A percentile compares a stretch with the other conserved stretches of the same genome.
These are phyloP conservation scores for Yarrowia sp. DNA, from an alignment of 805 yeast genomes.

Conservation along the genomic window DNA sequence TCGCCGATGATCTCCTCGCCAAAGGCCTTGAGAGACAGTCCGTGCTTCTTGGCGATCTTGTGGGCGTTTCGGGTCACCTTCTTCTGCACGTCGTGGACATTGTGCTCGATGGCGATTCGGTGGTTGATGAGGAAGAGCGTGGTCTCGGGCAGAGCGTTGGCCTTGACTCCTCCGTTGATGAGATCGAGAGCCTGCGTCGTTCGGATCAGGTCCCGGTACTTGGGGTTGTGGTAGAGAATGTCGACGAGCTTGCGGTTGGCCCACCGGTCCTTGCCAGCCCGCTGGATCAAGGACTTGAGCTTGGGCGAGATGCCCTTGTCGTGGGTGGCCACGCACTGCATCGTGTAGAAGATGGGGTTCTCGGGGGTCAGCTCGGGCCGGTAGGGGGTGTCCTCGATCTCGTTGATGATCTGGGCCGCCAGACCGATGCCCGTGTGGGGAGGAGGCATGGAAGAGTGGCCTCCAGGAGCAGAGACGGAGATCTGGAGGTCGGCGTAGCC, in stretches of 20 bases:
- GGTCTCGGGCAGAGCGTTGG: slow-evolving; percentile 73
- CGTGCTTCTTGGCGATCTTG: slow-evolving; percentile 48
- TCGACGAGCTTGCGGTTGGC: slow-evolving; percentile 27
- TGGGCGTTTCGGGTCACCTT: slow-evolving; percentile 42
- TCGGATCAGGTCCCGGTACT: slow-evolving; percentile 40
- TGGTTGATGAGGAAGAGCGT: slow-evolving; percentile 57
- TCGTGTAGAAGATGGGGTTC: slow-evolving; percentile 59
- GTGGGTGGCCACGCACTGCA: slow-evolving; percentile 65
- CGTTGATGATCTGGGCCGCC: slow-evolving; percentile 44
- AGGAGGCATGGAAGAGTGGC: slow-evolving; percentile 74
- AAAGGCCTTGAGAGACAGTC: slow-evolving; percentile 47
- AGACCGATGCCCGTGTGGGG: slow-evolving; percentile 73
- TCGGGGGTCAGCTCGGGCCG: slow-evolving; percentile 46
- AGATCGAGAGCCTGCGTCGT: slow-evolving; percentile 71
- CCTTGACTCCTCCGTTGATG: slow-evolving; percentile 68
- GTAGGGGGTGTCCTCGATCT: slow-evolving; percentile 58
- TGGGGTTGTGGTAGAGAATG: slow-evolving; percentile 7
- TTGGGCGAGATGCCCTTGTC: slow-evolving; percentile 37
- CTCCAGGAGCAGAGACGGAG: slow-evolving; percentile 58
- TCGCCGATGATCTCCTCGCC: slow-evolving; percentile 35
- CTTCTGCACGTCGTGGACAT: slow-evolving; percentile 45
- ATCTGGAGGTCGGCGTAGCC: slow-evolving; percentile 51
- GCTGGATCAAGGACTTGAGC: slow-evolving; percentile 32
- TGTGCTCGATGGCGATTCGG: slow-evolving; percentile 59
- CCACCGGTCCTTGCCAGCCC: slow-evolving; percentile 32